These are phyloP conservation scores for Magnolia sinica DNA, from an alignment of 164 flowering plant species.

Conservation along the genomic window DNA sequence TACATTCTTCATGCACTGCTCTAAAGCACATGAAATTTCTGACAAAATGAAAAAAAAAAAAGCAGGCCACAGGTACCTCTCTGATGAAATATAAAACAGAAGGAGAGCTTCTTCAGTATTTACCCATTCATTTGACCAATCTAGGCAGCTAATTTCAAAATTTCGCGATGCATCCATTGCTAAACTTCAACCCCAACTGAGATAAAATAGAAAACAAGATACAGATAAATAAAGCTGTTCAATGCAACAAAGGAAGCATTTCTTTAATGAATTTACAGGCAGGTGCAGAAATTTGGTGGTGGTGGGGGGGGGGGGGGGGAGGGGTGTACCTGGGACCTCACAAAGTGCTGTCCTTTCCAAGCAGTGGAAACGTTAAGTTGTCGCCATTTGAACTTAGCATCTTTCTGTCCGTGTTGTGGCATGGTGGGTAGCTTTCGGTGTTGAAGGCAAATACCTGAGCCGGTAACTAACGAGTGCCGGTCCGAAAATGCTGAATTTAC, in stretches of 20 bases:
- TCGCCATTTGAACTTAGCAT: slow-evolving; percentile 6
- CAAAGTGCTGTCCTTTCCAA: background rate
- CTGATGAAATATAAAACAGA: too few relatives aligned
- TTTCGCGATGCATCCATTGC: background rate
- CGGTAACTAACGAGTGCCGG: slow-evolving; percentile 72
- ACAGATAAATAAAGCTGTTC: background rate
- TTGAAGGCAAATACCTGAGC: slow-evolving; percentile 43
- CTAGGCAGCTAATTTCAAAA: background rate
- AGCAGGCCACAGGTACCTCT: too few relatives aligned
- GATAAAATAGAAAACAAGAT: background rate
- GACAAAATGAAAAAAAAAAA: too few relatives aligned
- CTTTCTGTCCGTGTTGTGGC: slow-evolving; percentile 26
- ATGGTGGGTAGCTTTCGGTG: slow-evolving; percentile 26
- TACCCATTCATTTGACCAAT: background rate
- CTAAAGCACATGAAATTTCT: too few relatives aligned
- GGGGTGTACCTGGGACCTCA: background rate
- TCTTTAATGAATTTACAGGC: background rate
- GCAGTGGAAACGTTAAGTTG: background rate
- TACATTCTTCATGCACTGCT: too few relatives aligned
- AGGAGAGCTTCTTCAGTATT: background rate
- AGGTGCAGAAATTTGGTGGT: background rate
- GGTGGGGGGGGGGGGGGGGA: too few relatives aligned
- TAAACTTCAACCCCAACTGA: background rate
- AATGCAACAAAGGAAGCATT: background rate
- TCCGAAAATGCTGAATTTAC: slow-evolving; percentile 77